phyloP scores from a whole-genome alignment of 1,139 yeast genomes.

The Lodderomyces orthopsilosis region DNA sequence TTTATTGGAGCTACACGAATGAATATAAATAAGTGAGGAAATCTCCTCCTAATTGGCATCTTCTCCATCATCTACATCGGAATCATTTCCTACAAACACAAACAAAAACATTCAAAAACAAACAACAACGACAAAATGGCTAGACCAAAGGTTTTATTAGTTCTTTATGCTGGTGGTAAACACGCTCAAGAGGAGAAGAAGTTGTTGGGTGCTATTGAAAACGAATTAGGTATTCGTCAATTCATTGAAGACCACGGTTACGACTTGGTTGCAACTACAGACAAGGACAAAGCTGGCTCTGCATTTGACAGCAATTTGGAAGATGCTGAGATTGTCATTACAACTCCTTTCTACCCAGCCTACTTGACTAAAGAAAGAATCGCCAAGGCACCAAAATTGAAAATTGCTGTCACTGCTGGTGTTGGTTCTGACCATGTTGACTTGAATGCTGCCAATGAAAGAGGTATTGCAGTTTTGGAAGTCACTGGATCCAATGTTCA shows the following conservation, averaged over 20 bases:
- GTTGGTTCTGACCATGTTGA: slow-evolving; percentile 85
- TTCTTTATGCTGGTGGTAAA: slow-evolving; percentile 51
- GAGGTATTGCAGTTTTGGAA: slow-evolving; percentile 64
- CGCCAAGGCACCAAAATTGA: slow-evolving; percentile 69
- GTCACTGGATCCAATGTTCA: slow-evolving; percentile 82
- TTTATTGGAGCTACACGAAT: too few relatives aligned
- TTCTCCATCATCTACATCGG: not conserved
- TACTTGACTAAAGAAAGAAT: slow-evolving; percentile 67
- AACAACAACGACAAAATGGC: slow-evolving; percentile 9
- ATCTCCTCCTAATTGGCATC: too few relatives aligned
- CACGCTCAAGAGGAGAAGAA: slow-evolving; percentile 61
- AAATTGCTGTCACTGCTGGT: slow-evolving; percentile 75
- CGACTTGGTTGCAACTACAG: slow-evolving; percentile 60
- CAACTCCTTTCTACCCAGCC: slow-evolving; percentile 84
- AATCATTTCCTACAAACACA: not conserved
- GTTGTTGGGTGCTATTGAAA: slow-evolving; percentile 70
- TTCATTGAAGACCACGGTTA: slow-evolving; percentile 70
- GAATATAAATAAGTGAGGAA: too few relatives aligned
- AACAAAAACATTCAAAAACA: not conserved
- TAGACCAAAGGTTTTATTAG: slow-evolving; percentile 48
- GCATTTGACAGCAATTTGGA: slow-evolving; percentile 9
- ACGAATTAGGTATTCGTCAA: slow-evolving; percentile 68
- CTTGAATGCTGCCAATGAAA: slow-evolving; percentile 66
- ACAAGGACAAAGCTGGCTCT: slow-evolving; percentile 47
- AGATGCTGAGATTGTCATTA: slow-evolving; percentile 66